Evolutionary conservation across 176 grass and related monocot genomes (phyloP).

Genomic region (Poa annua): DNA sequence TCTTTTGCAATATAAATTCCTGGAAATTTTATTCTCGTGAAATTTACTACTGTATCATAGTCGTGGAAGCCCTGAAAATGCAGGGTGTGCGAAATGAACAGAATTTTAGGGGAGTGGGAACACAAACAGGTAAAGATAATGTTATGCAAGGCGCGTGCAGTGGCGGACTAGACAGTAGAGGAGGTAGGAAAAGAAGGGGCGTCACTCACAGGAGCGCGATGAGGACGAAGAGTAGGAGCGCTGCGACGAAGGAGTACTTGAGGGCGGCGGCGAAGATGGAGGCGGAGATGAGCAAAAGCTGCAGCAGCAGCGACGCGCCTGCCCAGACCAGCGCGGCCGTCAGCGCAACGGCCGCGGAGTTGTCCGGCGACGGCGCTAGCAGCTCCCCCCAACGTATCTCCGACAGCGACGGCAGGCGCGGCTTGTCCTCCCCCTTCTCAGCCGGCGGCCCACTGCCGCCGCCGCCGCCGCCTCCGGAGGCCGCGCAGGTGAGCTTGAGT

Average conservation of each 20-base stretch:
- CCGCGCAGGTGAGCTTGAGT: background rate
- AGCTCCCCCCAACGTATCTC: slow-evolving; percentile 56
- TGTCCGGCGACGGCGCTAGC: slow-evolving; percentile 48
- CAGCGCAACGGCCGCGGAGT: slow-evolving; percentile 44
- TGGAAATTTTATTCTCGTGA: background rate
- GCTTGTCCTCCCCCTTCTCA: slow-evolving; percentile 17
- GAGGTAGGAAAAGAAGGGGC: background rate
- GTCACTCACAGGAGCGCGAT: slow-evolving; percentile 46
- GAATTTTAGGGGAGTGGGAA: background rate
- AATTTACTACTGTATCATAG: background rate
- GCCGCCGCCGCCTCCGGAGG: background rate
- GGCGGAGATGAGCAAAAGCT: slow-evolving; percentile 51
- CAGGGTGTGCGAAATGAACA: background rate
- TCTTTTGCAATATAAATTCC: background rate
- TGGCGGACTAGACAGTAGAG: background rate
- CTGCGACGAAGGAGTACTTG: slow-evolving; percentile 60
- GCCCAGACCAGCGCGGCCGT: slow-evolving; percentile 41
- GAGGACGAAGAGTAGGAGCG: slow-evolving; percentile 56
- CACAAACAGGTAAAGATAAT: background rate
- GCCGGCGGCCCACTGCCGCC: slow-evolving; percentile 26
- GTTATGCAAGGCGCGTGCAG: background rate
- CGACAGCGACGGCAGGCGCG: slow-evolving; percentile 22
- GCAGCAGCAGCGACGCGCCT: slow-evolving; percentile 49
- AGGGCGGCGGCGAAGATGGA: slow-evolving; percentile 51
- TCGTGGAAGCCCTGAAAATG: background rate